A percentile compares a stretch with the other conserved stretches of the same genome.
These are phyloP conservation scores for Acacia acuminata DNA, from an alignment of 306 rosid genomes.

Conservation along the genomic window DNA sequence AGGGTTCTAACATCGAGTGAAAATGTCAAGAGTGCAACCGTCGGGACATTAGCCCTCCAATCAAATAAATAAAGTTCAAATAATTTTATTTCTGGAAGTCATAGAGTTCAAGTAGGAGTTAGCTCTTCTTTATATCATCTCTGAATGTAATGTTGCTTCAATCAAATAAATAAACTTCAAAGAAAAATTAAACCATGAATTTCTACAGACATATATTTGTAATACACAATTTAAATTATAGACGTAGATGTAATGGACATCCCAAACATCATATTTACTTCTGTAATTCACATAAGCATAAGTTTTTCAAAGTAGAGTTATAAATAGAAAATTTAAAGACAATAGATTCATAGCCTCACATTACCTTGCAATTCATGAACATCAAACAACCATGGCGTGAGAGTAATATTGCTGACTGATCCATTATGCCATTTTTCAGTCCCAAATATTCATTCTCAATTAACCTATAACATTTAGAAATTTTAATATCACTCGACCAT, in stretches of 20 bases:
- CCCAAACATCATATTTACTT: slow-evolving; percentile 16
- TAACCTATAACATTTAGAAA: slow-evolving; percentile 52
- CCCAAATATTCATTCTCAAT: slow-evolving; percentile 96
- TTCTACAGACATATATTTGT: background rate
- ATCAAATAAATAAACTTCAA: background rate
- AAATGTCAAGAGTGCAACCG: too few species aligned
- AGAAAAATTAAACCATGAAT: background rate
- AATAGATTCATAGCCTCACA: slow-evolving; percentile 17
- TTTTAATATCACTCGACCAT: slow-evolving; percentile 19
- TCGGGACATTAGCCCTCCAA: too few species aligned
- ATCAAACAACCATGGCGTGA: slow-evolving; percentile 80
- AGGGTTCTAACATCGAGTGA: too few species aligned
- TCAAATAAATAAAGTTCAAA: too few species aligned
- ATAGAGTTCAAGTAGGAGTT: background rate
- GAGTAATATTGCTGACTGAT: slow-evolving; percentile 95
- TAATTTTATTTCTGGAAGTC: too few species aligned
- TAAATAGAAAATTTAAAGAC: background rate
- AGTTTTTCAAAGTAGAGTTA: slow-evolving; percentile 14
- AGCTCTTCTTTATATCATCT: background rate
- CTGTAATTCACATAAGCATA: slow-evolving; percentile 7
- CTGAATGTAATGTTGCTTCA: background rate
- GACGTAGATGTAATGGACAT: slow-evolving; percentile 25
- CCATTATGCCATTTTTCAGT: slow-evolving; percentile 93
- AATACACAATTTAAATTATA: slow-evolving; percentile 20
- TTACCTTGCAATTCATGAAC: slow-evolving; percentile 99